These are phyloP conservation scores for Pseudocercospora vitis DNA, from an alignment of 2,329 filamentous ascomycete genomes.

Conservation along the genomic window DNA sequence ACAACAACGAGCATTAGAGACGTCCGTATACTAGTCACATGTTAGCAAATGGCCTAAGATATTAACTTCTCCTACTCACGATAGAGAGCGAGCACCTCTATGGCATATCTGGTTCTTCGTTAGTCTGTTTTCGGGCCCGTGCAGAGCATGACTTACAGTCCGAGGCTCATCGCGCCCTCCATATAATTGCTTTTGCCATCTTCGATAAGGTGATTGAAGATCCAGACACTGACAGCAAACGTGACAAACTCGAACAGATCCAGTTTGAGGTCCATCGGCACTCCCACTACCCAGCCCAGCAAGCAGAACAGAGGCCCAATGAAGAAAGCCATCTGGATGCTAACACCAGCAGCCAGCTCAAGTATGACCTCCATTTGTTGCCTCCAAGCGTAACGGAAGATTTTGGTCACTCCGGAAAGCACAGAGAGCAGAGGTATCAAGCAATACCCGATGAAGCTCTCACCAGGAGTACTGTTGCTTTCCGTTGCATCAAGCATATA, in stretches of 20 bases:
- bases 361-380: slow-evolving; percentile 9
- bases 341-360: slow-evolving; percentile 4
- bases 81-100: slow-evolving; percentile 5
- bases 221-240: slow-evolving; percentile 9
- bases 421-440: slow-evolving; percentile 3
- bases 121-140: not conserved
- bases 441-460: slow-evolving; percentile 8
- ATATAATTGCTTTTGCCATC: slow-evolving; percentile 12
- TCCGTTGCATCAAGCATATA: not conserved
- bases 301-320: slow-evolving; percentile 4
- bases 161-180: slow-evolving; percentile 10
- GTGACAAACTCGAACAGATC: slow-evolving; percentile 7
- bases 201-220: slow-evolving; percentile 6
- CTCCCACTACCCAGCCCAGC: slow-evolving; percentile 3
- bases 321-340: slow-evolving; percentile 9
- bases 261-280: slow-evolving; percentile 6
- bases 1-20: not conserved
- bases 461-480: not conserved
- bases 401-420: not conserved
- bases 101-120: not conserved
- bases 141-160: not conserved
- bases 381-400: slow-evolving; percentile 7
- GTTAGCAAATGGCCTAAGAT: not conserved
- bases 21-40: not conserved
- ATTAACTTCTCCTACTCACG: not conserved